Percentiles rank a stretch among this genome's conserved stretches.
These are phyloP conservation scores for Thelonectria olida DNA, from an alignment of 2,329 filamentous ascomycete genomes.

Conservation along the genomic window DNA sequence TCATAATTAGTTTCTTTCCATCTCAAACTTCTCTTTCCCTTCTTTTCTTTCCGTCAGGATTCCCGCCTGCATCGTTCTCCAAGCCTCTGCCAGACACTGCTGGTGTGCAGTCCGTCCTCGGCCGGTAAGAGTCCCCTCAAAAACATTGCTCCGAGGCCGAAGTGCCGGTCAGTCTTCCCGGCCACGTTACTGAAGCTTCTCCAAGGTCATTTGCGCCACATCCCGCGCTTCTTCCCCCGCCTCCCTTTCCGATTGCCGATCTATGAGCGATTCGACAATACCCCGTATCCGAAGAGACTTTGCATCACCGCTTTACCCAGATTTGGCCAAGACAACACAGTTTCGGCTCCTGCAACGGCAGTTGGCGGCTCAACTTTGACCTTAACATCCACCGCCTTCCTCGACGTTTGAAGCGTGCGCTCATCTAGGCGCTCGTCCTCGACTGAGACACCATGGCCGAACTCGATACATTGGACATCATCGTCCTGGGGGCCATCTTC, in stretches of 20 bases:
- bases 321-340: constrained; percentile 5
- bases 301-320: background rate
- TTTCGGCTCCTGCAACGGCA: constrained; percentile 21
- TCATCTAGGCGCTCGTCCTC: constrained; percentile 18
- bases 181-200: constrained; percentile 18
- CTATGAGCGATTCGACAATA: constrained; percentile 18
- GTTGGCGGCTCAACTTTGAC: constrained; percentile 14
- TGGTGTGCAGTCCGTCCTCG: constrained; percentile 1
- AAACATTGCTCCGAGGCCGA: constrained; percentile 21
- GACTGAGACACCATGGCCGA: constrained; percentile 77
- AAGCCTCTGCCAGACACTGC: background rate
- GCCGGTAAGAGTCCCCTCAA: constrained; percentile 19
- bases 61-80: background rate
- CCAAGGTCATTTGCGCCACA: constrained; percentile 34
- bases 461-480: constrained; percentile 93
- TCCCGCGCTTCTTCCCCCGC: constrained; percentile 29
- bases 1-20: background rate
- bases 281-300: constrained; percentile 18
- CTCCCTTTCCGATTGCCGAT: constrained; percentile 41
- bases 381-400: constrained; percentile 16
- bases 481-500: constrained; percentile 87
- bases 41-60: background rate
- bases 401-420: constrained; percentile 6
- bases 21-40: background rate
- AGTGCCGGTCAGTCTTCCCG: constrained; percentile 16